Conservation (phyloP, 2,329 filamentous ascomycete species). For the Aspergillus luchuensis region DNA sequence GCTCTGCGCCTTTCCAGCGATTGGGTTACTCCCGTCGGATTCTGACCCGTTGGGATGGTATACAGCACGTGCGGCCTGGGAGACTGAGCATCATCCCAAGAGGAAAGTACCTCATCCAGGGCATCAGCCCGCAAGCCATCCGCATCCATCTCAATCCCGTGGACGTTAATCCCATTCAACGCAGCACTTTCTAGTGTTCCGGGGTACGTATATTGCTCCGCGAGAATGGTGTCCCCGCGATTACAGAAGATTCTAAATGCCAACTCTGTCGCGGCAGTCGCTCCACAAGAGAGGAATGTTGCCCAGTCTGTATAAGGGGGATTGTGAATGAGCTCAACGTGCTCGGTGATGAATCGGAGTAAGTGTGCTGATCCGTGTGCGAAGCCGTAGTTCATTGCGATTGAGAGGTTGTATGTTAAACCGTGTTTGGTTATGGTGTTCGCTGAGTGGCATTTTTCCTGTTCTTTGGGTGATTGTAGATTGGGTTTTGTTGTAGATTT, state of each 20-base stretch:
- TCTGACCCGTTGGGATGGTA: constrained; percentile 79
- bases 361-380: constrained; percentile 78
- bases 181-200: constrained; percentile 69
- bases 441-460: not conserved
- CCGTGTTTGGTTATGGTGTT: not conserved
- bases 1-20: constrained; percentile 65
- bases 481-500: not conserved
- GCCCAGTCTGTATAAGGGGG: constrained; percentile 92
- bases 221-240: constrained; percentile 75
- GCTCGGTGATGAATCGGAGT: constrained; percentile 81
- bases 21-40: constrained; percentile 86
- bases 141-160: constrained; percentile 65
- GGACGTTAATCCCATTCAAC: constrained; percentile 63
- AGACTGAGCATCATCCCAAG: constrained; percentile 64
- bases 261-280: constrained; percentile 82
- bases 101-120: constrained; percentile 64
- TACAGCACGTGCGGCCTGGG: constrained; percentile 69
- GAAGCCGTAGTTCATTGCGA: constrained; percentile 85
- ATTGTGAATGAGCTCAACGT: constrained; percentile 80
- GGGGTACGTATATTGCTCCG: constrained; percentile 89
- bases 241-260: constrained; percentile 77
- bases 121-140: constrained; percentile 64
- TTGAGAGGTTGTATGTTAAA: constrained; percentile 65
- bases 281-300: constrained; percentile 79
- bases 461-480: not conserved